A percentile compares a stretch with the other conserved stretches of the same genome.
Evolutionary conservation across 2,329 filamentous ascomycete genomes (phyloP).

Genomic region (Diplodia seriata): DNA sequence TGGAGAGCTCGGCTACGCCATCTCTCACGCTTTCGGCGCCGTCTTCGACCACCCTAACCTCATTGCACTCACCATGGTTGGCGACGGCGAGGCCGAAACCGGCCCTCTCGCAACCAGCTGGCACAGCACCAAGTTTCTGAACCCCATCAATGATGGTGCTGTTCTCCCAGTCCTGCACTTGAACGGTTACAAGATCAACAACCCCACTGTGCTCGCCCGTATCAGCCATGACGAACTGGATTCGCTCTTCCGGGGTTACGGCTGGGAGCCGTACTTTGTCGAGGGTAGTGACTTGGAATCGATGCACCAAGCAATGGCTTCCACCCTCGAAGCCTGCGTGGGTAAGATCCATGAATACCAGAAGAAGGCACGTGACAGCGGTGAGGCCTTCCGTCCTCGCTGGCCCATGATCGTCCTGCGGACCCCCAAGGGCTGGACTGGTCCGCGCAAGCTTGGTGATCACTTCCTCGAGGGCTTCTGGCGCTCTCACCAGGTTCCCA

Average conservation of each 20-base stretch:
- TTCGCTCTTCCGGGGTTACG: conserved; percentile 74
- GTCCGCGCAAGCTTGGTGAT: conserved; percentile 72
- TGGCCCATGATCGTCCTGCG: conserved; percentile 84
- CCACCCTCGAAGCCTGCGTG: conserved; percentile 75
- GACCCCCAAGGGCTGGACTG: conserved; percentile 82
- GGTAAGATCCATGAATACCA: conserved; percentile 72
- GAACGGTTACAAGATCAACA: conserved; percentile 87
- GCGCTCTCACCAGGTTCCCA: conserved; percentile 79
- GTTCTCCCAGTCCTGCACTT: conserved; percentile 79
- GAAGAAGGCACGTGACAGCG: conserved; percentile 73
- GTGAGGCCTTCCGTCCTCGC: conserved; percentile 71
- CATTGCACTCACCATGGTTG: conserved; percentile 79
- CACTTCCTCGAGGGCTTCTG: conserved; percentile 79
- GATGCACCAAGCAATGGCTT: conserved; percentile 85
- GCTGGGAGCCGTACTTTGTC: conserved; percentile 81
- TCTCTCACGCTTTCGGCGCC: conserved; percentile 78
- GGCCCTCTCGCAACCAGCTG: conserved; percentile 79
- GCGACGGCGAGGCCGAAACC: conserved; percentile 82
- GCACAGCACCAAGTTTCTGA: conserved; percentile 84
- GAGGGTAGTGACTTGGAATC: conserved; percentile 74
- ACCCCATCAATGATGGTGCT: conserved; percentile 78
- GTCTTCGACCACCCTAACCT: conserved; percentile 78
- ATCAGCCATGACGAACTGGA: conserved; percentile 77
- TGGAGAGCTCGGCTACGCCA: conserved; percentile 80
- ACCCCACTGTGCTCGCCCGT: conserved; percentile 71